Evolutionary conservation across 108 stramenopile genomes (phyloP).

Genomic region (Nitzschia sp.): DNA sequence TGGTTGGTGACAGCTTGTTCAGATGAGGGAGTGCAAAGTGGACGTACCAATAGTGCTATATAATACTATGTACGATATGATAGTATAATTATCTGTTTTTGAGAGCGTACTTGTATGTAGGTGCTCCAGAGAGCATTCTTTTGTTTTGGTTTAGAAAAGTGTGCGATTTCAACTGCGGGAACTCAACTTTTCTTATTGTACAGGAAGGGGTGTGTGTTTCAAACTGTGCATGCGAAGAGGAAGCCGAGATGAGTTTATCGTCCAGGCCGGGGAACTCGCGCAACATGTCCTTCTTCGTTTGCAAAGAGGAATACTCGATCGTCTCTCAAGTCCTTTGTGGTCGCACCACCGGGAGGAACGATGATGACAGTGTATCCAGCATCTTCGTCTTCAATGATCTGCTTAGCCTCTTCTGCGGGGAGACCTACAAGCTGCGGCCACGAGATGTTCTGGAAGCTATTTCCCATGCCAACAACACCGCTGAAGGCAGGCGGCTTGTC

Average conservation of each 20-base stretch:
- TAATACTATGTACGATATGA: no score
- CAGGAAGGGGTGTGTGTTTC: background rate
- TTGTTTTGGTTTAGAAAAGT: no score
- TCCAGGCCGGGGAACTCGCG: background rate
- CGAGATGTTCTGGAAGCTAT: background rate
- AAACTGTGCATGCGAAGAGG: background rate
- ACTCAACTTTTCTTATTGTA: background rate
- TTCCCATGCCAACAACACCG: background rate
- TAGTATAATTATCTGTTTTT: no score
- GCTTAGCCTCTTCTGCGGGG: slow-evolving; percentile 14
- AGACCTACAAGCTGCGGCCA: slow-evolving; percentile 16
- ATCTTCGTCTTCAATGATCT: slow-evolving; percentile 1
- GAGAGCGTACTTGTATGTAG: no score
- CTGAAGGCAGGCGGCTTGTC: background rate
- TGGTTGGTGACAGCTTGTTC: no score
- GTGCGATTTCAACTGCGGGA: no score
- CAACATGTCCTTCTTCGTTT: slow-evolving; percentile 16
- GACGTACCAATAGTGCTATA: no score
- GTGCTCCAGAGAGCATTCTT: no score
- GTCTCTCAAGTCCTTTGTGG: slow-evolving; percentile 13
- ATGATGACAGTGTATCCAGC: slow-evolving; percentile 6
- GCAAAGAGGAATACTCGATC: slow-evolving; percentile 9
- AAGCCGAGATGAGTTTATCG: background rate
- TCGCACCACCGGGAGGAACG: slow-evolving; percentile 2
- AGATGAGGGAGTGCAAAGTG: no score